Evolutionary conservation across 257 asterid genomes (phyloP).

Genomic region (Solanum stenotomum): DNA sequence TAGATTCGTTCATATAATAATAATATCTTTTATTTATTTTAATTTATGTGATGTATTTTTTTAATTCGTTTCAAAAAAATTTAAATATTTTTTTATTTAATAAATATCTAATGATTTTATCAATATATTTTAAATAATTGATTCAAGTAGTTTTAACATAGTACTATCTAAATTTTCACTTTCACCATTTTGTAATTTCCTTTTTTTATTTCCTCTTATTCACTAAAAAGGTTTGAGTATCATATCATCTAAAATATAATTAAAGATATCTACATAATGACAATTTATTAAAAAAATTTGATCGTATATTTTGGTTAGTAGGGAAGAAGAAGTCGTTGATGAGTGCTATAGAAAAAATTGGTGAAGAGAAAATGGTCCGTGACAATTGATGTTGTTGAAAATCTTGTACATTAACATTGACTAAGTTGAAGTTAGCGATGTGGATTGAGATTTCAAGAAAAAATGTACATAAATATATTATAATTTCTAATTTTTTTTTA

Average conservation of each 20-base stretch:
- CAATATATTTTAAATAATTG: too few species aligned
- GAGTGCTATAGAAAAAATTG: neutral
- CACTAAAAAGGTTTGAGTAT: neutral
- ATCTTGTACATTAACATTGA: neutral
- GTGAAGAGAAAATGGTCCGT: neutral
- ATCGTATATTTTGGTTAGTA: too few species aligned
- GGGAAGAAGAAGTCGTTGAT: neutral
- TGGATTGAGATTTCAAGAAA: neutral
- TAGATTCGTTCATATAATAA: accelerated
- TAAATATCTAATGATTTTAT: too few species aligned
- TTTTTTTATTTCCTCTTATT: too few species aligned
- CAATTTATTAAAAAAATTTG: too few species aligned
- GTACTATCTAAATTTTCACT: too few species aligned
- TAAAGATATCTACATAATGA: too few species aligned
- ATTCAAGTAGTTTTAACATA: too few species aligned
- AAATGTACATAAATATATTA: too few species aligned
- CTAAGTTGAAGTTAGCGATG: neutral
- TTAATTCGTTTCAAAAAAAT: accelerated
- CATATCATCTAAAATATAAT: neutral
- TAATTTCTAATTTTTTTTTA: too few species aligned
- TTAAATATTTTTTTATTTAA: too few species aligned
- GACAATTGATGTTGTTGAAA: neutral
- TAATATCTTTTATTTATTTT: too few species aligned
- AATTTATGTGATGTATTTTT: neutral
- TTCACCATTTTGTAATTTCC: neutral